These are phyloP conservation scores for Verbena officinalis DNA, from an alignment of 257 asterid genomes.

Conservation along the genomic window DNA sequence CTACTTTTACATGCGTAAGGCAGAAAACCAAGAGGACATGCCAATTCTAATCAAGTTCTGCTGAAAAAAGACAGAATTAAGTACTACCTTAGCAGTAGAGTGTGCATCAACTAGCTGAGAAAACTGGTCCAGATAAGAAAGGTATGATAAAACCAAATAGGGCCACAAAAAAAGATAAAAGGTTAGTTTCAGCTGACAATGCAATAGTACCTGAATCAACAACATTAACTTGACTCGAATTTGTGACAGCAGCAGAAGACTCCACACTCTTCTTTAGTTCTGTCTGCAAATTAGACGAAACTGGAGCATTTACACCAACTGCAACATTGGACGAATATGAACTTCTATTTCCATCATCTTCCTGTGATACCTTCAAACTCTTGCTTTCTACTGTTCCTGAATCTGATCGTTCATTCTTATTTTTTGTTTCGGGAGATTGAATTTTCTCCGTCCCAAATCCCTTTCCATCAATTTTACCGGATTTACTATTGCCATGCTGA, in stretches of 20 bases:
- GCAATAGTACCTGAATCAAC: slow-evolving; percentile 38
- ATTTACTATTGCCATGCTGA: background rate
- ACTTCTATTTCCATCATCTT: slow-evolving; percentile 18
- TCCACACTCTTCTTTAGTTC: slow-evolving; percentile 1
- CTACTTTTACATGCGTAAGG: background rate
- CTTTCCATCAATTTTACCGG: too few relatives aligned
- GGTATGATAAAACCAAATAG: background rate
- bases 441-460: slow-evolving; percentile 1
- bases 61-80: background rate
- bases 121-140: background rate
- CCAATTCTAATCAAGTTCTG: background rate
- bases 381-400: slow-evolving; percentile 15
- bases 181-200: background rate
- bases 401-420: slow-evolving; percentile 13
- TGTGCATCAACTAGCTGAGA: background rate
- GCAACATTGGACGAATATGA: too few relatives aligned
- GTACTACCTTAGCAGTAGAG: background rate
- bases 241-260: slow-evolving; percentile 29
- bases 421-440: slow-evolving; percentile 16
- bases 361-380: background rate
- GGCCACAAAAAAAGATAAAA: background rate
- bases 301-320: background rate
- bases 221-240: slow-evolving; percentile 19
- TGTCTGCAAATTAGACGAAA: background rate
- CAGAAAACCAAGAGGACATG: background rate